phyloP scores from a whole-genome alignment of 768 basidiomycete genomes.

The Amanita fuliginea region DNA sequence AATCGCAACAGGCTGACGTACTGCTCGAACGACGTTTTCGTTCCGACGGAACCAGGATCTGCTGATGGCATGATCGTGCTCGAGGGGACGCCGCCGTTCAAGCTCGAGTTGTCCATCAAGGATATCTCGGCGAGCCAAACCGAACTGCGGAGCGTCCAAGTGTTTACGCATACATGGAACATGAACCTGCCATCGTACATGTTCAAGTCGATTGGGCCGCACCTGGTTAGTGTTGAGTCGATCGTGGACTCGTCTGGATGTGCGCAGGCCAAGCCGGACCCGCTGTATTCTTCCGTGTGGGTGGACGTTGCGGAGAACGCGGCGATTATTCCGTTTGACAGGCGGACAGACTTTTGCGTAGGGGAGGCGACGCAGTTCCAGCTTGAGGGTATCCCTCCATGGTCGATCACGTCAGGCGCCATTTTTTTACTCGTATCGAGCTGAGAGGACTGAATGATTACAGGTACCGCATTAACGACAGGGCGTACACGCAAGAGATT shows the following conservation, averaged over 20 bases:
- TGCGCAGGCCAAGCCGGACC: conserved; percentile 59
- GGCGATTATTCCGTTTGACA: conserved; percentile 76
- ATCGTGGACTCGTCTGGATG: conserved; percentile 78
- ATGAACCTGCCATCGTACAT: conserved; percentile 56
- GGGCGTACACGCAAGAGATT: conserved; percentile 59
- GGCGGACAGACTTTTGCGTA: conserved; percentile 74
- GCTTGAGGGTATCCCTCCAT: conserved; percentile 88
- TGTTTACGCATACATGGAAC: conserved; percentile 49
- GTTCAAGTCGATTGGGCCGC: conserved; percentile 73
- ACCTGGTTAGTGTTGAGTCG: conserved; percentile 68
- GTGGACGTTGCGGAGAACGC: conserved; percentile 97
- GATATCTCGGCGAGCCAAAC: conserved; percentile 65
- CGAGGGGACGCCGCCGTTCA: conserved; percentile 82
- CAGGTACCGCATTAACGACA: conserved; percentile 78
- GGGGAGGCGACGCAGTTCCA: conserved; percentile 88
- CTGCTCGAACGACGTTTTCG: conserved; percentile 64
- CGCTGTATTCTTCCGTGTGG: conserved; percentile 53
- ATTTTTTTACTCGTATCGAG: background rate
- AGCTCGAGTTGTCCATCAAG: conserved; percentile 60
- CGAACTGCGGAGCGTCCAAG: conserved; percentile 43
- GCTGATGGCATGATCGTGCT: conserved; percentile 56
- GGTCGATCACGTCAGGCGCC: conserved; percentile 68
- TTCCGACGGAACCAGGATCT: conserved; percentile 37
- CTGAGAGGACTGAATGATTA: background rate
- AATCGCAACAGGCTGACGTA: conserved; percentile 55